These are phyloP conservation scores for Pyrenophora teres DNA, from an alignment of 2,329 filamentous ascomycete genomes.

Conservation along the genomic window DNA sequence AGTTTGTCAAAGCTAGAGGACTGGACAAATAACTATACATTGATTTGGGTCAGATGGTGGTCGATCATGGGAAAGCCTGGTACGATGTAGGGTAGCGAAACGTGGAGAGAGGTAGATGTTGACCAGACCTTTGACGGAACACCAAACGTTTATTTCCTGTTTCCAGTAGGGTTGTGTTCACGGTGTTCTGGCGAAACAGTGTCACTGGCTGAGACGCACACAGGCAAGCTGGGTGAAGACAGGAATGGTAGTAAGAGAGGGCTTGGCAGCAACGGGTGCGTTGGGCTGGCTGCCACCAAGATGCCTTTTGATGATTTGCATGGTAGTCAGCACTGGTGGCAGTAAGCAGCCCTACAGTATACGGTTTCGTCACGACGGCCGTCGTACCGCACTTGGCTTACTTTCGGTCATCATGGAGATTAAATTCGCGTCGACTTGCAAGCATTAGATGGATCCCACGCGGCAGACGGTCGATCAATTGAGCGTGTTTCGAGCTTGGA, in stretches of 20 bases:
- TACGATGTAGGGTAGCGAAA: not conserved
- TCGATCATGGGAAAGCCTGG: too few relatives aligned
- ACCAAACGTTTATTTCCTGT: not conserved
- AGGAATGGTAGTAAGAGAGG: conserved; percentile 3
- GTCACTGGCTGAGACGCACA: not conserved
- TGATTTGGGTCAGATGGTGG: conserved; percentile 4
- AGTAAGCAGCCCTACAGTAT: conserved; percentile 24
- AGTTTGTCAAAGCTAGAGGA: conserved; percentile 65
- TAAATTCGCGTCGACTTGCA: conserved; percentile 18
- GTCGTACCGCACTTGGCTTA: conserved; percentile 13
- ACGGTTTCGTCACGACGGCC: conserved; percentile 7
- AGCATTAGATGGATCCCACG: conserved; percentile 8
- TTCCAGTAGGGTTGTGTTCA: conserved; percentile 1
- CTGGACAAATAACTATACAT: conserved; percentile 57
- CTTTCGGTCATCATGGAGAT: conserved; percentile 27
- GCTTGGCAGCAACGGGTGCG: conserved; percentile 7
- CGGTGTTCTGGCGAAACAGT: conserved; percentile 1
- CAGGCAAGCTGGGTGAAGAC: conserved; percentile 11
- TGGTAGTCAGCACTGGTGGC: conserved; percentile 31
- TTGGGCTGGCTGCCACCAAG: conserved; percentile 13
- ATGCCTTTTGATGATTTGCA: conserved; percentile 23
- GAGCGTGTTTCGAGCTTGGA: conserved; percentile 32
- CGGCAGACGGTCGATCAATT: conserved; percentile 23
- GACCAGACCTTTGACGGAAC: not conserved
- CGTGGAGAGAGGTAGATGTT: not conserved